Evolutionary conservation across 768 basidiomycete genomes (phyloP), one percentile per base, ranked within the genome.

Genomic region (Mycena rebaudengoi): DNA sequence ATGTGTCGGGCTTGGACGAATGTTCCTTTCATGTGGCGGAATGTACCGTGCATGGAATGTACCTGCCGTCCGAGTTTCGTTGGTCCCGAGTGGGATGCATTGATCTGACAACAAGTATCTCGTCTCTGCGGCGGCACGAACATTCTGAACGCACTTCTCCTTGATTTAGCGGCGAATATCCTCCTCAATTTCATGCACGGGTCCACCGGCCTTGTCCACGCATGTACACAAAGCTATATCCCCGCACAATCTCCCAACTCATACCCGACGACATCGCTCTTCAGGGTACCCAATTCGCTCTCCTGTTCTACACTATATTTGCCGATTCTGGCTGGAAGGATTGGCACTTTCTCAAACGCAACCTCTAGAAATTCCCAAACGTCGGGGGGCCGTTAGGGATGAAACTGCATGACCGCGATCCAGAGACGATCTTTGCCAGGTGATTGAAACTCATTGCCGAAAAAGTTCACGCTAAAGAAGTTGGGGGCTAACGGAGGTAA

Each of bases 131-230:
- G 14, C 43, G 60, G 60, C 7, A 44, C 60, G 8, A 54, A 53
- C 35, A 48, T 62, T 37, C 10, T 62, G 0, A 52, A 62, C 45
- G 60, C 54, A 39, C 54, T 62, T n/a, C 60, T 52, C 7, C 51
- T 61, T 4, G 60, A 61, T 32, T n/a, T 61, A 6, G 51, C 40
- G 7, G 32, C 60, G 2, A 61, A 61, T 20, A 18, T 61, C 25
- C 26, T 61, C 2, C 60, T 61, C 4, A 50, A 61, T 21, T 8
- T 10, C 12, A 32, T 61, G 50, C 51, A 53, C 3, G 51, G 51
- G 4, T 29, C 26, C 25, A 39, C 23, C 20, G 51, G 51, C 4
- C 21, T 54, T 21, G 60, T 48, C 2, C 60, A 54, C 37, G 60
- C 60, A n/a, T 13, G 60, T n/a, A 14, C 59, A 0, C 41, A 45